Evolutionary conservation across 768 basidiomycete genomes (phyloP).

Genomic region (Boletus pseudo-olivaceus): DNA sequence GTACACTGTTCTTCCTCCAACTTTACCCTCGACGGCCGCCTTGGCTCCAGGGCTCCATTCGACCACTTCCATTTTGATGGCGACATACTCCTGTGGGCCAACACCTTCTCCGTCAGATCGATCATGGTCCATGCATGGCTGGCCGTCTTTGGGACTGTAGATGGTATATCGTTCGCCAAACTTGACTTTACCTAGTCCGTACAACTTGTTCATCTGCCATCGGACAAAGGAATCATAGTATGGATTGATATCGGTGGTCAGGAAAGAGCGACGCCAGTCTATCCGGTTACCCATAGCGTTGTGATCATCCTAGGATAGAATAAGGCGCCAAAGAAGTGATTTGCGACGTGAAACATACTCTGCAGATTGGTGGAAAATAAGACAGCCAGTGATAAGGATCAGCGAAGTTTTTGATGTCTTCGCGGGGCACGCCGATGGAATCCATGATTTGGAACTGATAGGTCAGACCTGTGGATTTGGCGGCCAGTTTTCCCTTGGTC

Average conservation of each 20-base stretch:
- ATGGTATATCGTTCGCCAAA: conserved; percentile 98
- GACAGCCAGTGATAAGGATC: conserved; percentile 92
- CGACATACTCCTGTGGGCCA: conserved; percentile 95
- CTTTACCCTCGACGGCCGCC: conserved; percentile 57
- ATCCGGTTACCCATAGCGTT: conserved; percentile 89
- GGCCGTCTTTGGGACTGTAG: conserved; percentile 97
- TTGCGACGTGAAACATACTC: conserved; percentile 41
- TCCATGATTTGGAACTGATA: conserved; percentile 99
- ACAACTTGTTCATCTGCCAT: conserved; percentile 96
- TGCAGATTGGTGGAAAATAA: conserved; percentile 95
- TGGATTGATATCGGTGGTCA: conserved; percentile 94
- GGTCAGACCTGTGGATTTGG: conserved; percentile 88
- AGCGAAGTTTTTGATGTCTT: conserved; percentile 93
- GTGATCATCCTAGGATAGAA: conserved; percentile 55
- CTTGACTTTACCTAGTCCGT: conserved; percentile 87
- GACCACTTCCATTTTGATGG: conserved; percentile 88
- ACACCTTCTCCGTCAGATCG: conserved; percentile 91
- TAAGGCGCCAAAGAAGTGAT: neutral
- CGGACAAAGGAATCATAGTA: conserved; percentile 97
- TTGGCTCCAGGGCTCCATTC: conserved; percentile 76
- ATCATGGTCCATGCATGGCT: conserved; percentile 99
- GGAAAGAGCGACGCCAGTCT: conserved; percentile 93
- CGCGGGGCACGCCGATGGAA: conserved; percentile 81
- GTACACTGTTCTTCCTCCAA: conserved; percentile 78
- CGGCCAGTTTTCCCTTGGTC: conserved; percentile 92